phyloP scores from a whole-genome alignment of 2,329 filamentous ascomycete species.

The Colletotrichum sp. region DNA sequence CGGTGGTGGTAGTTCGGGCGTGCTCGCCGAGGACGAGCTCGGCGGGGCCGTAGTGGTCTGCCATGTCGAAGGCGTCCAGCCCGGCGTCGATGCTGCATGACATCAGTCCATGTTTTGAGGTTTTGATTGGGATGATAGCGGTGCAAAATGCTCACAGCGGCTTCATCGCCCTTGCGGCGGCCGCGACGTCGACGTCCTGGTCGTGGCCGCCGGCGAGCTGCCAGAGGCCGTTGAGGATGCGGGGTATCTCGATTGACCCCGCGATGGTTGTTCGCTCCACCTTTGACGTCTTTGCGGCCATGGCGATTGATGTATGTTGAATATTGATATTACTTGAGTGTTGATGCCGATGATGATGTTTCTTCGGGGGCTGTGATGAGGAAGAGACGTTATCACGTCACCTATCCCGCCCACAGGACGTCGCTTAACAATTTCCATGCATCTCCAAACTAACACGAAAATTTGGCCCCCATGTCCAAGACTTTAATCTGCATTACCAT shows the following conservation, averaged over 20 bases:
- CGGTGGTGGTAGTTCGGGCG: not conserved
- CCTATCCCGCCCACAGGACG: not conserved
- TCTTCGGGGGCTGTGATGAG: not conserved
- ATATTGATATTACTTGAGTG: not conserved
- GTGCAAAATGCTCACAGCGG: not conserved
- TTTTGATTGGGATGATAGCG: not conserved
- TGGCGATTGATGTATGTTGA: not conserved
- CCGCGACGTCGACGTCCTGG: not conserved
- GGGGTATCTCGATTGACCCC: constrained; percentile 15
- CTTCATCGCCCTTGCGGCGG: not conserved
- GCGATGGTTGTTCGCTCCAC: constrained; percentile 12
- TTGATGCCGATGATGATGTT: not conserved
- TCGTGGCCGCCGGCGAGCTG: constrained; percentile 15
- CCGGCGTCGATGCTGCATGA: constrained; percentile 21
- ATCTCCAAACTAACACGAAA: not conserved
- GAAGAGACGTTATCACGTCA: not conserved
- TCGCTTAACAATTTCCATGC: not conserved
- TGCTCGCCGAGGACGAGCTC: constrained; percentile 7
- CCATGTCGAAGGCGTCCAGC: constrained; percentile 36
- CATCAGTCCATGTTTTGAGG: not conserved
- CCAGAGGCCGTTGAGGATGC: constrained; percentile 17
- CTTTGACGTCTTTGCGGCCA: not conserved
- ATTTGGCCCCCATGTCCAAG: not conserved
- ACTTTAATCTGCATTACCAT: not conserved
- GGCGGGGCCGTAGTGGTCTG: constrained; percentile 35